Conservation (phyloP, 73 alveolate genomes). For the Tetrahymena malaccensis region DNA sequence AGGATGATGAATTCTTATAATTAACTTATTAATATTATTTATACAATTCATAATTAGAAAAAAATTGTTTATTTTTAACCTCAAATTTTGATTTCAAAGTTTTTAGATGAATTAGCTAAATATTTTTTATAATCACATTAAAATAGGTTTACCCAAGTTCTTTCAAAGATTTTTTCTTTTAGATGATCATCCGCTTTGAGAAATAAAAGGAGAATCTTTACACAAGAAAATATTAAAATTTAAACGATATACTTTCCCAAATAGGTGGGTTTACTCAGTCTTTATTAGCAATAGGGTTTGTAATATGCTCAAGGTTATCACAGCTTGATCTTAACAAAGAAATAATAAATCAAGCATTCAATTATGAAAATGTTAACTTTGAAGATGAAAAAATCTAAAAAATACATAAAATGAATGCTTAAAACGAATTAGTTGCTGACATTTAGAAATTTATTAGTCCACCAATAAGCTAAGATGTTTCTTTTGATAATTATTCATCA, state of each 20-base stretch:
- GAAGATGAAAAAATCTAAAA: background rate
- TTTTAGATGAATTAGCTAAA: background rate
- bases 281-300: background rate
- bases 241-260: background rate
- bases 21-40: too few relatives aligned
- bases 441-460: background rate
- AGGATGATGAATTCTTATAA: background rate
- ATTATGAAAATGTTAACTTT: background rate
- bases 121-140: background rate
- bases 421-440: background rate
- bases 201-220: background rate
- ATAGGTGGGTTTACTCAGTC: background rate
- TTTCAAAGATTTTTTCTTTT: background rate
- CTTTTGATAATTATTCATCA: background rate
- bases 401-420: background rate
- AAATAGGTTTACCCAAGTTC: background rate
- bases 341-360: background rate
- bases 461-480: background rate
- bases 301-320: background rate
- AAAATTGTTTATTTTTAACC: background rate
- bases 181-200: background rate
- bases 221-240: background rate
- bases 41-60: background rate
- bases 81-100: background rate
- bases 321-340: background rate